Conservation (phyloP, 2,329 filamentous ascomycete genomes). For the Apiospora sp. region DNA sequence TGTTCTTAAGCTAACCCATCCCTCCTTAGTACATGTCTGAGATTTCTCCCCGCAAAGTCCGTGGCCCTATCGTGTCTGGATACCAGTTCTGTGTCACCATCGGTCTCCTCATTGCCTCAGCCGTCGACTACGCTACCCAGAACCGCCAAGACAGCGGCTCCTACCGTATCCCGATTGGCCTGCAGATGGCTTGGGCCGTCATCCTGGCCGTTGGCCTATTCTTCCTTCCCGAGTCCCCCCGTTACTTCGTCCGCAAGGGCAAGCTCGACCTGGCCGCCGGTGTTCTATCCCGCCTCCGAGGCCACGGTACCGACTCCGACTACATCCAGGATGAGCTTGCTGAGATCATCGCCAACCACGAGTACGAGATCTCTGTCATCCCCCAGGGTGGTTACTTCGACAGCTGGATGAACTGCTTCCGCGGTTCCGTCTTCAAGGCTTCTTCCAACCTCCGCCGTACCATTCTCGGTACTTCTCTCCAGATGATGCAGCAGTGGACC, state of each 20-base stretch:
- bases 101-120: constrained; percentile 77
- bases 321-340: constrained; percentile 81
- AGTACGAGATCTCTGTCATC: constrained; percentile 78
- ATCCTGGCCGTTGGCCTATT: constrained; percentile 77
- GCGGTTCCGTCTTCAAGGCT: constrained; percentile 65
- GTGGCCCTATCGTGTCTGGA: constrained; percentile 80
- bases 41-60: constrained; percentile 77
- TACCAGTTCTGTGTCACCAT: constrained; percentile 88
- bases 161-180: constrained; percentile 81
- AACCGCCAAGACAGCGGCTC: constrained; percentile 67
- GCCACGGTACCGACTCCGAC: constrained; percentile 75
- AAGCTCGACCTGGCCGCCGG: constrained; percentile 69
- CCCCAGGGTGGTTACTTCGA: constrained; percentile 70
- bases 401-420: constrained; percentile 75
- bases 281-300: constrained; percentile 73
- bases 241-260: constrained; percentile 84
- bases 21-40: constrained; percentile 77
- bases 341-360: constrained; percentile 89
- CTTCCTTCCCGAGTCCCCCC: constrained; percentile 83
- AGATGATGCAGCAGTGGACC: constrained; percentile 44
- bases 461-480: constrained; percentile 44
- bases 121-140: constrained; percentile 77
- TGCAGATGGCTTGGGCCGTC: constrained; percentile 83
- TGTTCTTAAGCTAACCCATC: constrained; percentile 1
- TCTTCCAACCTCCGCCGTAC: constrained; percentile 76